Evolutionary conservation across 331 rosid genomes (phyloP), one percentile per base, ranked within the genome.

Genomic region (Cydonia oblonga): DNA sequence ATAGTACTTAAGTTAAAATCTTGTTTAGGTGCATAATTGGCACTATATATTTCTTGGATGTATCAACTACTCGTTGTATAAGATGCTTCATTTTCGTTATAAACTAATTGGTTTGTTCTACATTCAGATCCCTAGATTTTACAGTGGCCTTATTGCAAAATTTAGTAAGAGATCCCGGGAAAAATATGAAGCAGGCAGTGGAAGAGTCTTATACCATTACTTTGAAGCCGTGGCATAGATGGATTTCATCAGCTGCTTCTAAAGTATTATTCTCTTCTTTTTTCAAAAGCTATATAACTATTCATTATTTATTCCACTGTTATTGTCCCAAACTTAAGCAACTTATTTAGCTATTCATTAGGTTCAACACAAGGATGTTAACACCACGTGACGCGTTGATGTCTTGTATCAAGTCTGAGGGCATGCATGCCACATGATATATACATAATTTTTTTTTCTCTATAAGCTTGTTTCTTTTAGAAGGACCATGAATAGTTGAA

Each of bases 181-280:
- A 64, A 84, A 86, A 59, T 64, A 85, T 91, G 91, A 87, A 86
- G 70, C 78, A 86, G 83, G 88, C 87, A 10, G 97, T 95, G 56
- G 91, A 87, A 78, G 98, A 88, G 69, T 76, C 93, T 46, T 95
- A 95, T 57, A 78, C 52, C 78, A 75, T 79, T 74, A 86, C 96
- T 67, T 74, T 95, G 73, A 77, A 84, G 80, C 93, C 89, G 28
- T 91, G 96, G 96, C 99, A 95, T 78, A 88, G 93, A 74, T 95
- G 99, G 99, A 91, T 95, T 77, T 79, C 99, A 33, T 81, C 97
- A 35, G 96, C 99, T 46, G 97, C 99, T 82, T 87, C 74, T 81
- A 91, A 82, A 79, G 99, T 93, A 86, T 40, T 75, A 61, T 51
- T 26, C 24, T 30, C 56, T 59, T 75, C 35, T 25, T 7, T 7